These are phyloP conservation scores for Emergomyces orientalis DNA, from an alignment of 2,329 filamentous ascomycete genomes.

Conservation along the genomic window DNA sequence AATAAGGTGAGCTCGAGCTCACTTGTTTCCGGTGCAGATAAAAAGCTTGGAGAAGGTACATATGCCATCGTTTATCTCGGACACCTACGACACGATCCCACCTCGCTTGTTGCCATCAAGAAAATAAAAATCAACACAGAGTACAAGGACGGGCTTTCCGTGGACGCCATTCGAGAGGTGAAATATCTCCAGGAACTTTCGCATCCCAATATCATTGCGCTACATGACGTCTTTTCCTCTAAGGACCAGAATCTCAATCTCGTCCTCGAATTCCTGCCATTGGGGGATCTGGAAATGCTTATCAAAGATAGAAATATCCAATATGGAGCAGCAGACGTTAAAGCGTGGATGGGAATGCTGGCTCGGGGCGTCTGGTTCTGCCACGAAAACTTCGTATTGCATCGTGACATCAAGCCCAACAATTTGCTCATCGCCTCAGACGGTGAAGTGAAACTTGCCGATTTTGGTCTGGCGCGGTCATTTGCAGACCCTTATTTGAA, in stretches of 20 bases:
- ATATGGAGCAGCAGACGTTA: conserved; percentile 84
- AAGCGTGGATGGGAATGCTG: conserved; percentile 99
- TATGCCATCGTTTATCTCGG: conserved; percentile 94
- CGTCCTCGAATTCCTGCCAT: conserved; percentile 84
- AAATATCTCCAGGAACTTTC: conserved; percentile 89
- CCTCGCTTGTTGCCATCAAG: conserved; percentile 61
- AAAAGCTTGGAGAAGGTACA: conserved; percentile 89
- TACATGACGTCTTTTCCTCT: conserved; percentile 86
- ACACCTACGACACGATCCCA: conserved; percentile 62
- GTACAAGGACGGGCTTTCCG: conserved; percentile 82
- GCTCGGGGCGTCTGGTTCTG: conserved; percentile 89
- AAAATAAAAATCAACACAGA: conserved; percentile 47
- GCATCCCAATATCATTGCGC: conserved; percentile 90
- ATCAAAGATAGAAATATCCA: conserved; percentile 77
- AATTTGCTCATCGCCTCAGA: conserved; percentile 90
- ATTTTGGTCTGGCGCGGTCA: conserved; percentile 87
- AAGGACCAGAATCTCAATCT: conserved; percentile 96
- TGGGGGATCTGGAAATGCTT: conserved; percentile 90
- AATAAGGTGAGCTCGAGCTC: not conserved
- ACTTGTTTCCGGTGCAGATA: conserved; percentile 45
- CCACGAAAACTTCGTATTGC: conserved; percentile 85
- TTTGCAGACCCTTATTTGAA: conserved; percentile 79
- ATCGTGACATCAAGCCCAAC: conserved; percentile 98
- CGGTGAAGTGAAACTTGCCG: conserved; percentile 87
- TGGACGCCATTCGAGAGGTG: conserved; percentile 91